Evolutionary conservation across 345 rosid genomes (phyloP).

Genomic region (Gossypium bickii): DNA sequence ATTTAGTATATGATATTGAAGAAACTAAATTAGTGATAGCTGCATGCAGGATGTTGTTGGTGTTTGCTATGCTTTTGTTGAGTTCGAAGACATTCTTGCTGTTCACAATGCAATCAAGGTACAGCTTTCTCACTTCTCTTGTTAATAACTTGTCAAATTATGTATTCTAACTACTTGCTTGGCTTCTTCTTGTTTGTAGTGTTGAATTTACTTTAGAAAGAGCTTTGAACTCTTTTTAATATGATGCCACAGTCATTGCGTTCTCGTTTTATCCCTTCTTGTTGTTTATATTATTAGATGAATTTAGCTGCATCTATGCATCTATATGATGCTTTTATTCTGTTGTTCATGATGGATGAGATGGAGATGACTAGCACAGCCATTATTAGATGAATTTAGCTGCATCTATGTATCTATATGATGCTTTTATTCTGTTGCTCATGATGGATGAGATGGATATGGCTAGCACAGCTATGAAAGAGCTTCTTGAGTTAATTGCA

Average conservation of each 20-base stretch:
- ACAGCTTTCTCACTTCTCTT: neutral
- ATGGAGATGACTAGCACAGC: neutral
- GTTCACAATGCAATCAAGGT: slow-evolving; percentile 96
- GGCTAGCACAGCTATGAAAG: no score
- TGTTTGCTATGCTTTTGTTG: slow-evolving; percentile 94
- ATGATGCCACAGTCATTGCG: neutral
- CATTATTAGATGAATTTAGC: neutral
- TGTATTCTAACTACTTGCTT: neutral
- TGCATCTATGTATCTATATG: neutral
- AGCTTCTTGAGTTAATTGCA: neutral
- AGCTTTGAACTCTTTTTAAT: neutral
- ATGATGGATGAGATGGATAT: slow-evolving; percentile 4
- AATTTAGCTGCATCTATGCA: neutral
- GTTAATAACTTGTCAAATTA: neutral
- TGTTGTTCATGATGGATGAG: neutral
- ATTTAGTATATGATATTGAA: neutral
- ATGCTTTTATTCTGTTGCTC: neutral
- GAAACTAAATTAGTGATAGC: slow-evolving; percentile 19
- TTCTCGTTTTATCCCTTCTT: neutral
- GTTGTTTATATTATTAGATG: neutral
- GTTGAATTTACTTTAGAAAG: neutral
- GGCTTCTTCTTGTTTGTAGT: neutral
- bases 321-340: neutral
- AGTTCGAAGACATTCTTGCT: slow-evolving; percentile 77
- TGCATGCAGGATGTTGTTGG: slow-evolving; percentile 76